Evolutionary conservation across 2,329 filamentous ascomycete genomes (phyloP).

Genomic region (Neophaeococcomyces aloes): DNA sequence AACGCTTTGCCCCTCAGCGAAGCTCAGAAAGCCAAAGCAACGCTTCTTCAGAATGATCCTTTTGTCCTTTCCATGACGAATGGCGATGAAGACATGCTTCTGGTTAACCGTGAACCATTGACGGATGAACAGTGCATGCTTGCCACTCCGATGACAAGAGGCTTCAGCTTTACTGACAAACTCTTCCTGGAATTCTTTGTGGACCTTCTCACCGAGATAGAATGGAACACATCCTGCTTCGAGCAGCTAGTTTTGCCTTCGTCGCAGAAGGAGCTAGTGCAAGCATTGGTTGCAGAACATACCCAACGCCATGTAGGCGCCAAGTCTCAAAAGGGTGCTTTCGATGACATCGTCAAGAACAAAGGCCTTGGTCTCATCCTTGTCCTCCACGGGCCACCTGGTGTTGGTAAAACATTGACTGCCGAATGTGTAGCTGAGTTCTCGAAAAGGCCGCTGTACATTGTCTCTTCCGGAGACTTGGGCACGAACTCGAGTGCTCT

Average conservation of each 20-base stretch:
- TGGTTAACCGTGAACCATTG: slow-evolving; percentile 52
- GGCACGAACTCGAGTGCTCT: slow-evolving; percentile 65
- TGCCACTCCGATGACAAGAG: slow-evolving; percentile 72
- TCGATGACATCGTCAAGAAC: slow-evolving; percentile 72
- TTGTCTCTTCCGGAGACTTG: slow-evolving; percentile 70
- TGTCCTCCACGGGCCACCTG: slow-evolving; percentile 74
- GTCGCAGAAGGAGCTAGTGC: slow-evolving; percentile 58
- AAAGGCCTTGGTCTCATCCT: slow-evolving; percentile 78
- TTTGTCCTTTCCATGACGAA: slow-evolving; percentile 46
- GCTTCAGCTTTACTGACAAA: slow-evolving; percentile 81
- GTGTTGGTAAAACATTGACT: slow-evolving; percentile 80
- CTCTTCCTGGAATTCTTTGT: slow-evolving; percentile 83
- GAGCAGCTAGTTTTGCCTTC: slow-evolving; percentile 63
- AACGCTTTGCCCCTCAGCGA: slow-evolving; percentile 14
- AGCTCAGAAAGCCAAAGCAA: slow-evolving; percentile 25
- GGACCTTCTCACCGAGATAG: slow-evolving; percentile 65
- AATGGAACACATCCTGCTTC: slow-evolving; percentile 76
- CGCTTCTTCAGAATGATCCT: slow-evolving; percentile 10
- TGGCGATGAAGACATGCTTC: slow-evolving; percentile 41
- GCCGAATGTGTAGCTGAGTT: slow-evolving; percentile 78
- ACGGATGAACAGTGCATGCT: slow-evolving; percentile 76
- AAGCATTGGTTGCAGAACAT: slow-evolving; percentile 72
- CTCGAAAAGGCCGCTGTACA: slow-evolving; percentile 70
- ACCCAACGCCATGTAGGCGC: slow-evolving; percentile 70
- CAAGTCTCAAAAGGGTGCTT: slow-evolving; percentile 26